phyloP scores from a whole-genome alignment of 208 protist genomes.

The Trypanosoma mega region DNA sequence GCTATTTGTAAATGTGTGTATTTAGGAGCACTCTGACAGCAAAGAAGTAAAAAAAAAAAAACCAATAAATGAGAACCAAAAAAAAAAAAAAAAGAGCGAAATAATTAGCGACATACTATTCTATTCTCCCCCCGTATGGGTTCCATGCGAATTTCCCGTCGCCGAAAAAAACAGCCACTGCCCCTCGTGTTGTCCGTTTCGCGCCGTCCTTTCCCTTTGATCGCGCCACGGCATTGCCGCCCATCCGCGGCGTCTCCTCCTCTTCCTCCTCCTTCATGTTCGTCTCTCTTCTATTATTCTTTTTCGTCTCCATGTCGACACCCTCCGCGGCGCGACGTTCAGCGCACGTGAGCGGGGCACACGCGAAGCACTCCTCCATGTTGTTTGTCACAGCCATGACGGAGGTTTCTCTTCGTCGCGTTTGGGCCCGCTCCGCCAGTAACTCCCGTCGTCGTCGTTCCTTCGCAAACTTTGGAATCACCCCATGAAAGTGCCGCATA shows the following conservation, averaged over 20 bases:
- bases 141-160: constrained; percentile 19
- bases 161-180: constrained; percentile 6
- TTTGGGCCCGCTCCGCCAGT: background rate
- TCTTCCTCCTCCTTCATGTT: no score
- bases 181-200: no score
- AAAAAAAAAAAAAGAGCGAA: constrained; percentile 22
- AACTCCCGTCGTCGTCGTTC: constrained; percentile 12
- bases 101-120: background rate
- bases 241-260: no score
- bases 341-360: no score
- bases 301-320: no score
- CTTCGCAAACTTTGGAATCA: constrained; percentile 64
- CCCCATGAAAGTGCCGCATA: constrained; percentile 53
- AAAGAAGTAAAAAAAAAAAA: no score
- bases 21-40: no score
- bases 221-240: no score
- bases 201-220: no score
- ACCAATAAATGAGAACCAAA: background rate
- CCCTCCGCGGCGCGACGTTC: no score
- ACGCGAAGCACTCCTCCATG: background rate
- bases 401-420: background rate
- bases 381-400: background rate
- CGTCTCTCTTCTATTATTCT: no score
- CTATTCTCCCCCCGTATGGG: constrained; percentile 9
- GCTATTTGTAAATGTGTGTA: no score